Evolutionary conservation across 2,329 filamentous ascomycete species (phyloP).

Genomic region (Paraconiothyrium sp.): DNA sequence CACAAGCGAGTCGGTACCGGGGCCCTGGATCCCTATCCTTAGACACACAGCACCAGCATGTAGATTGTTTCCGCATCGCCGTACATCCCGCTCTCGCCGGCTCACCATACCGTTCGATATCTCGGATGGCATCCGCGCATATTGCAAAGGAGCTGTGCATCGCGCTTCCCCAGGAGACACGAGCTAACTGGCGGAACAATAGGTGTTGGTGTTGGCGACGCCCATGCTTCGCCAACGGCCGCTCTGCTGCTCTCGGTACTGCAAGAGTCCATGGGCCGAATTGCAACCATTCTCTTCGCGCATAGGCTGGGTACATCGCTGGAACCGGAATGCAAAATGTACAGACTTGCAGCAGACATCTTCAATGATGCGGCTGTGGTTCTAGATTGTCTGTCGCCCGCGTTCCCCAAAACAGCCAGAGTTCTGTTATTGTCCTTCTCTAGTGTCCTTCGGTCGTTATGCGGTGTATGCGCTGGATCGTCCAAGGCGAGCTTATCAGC

Average conservation of each 20-base stretch:
- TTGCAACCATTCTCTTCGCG: slow-evolving; percentile 88
- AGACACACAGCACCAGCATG: slow-evolving; percentile 18
- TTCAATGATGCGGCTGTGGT: slow-evolving; percentile 89
- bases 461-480: slow-evolving; percentile 88
- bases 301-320: slow-evolving; percentile 82
- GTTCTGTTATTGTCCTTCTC: slow-evolving; percentile 68
- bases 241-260: slow-evolving; percentile 84
- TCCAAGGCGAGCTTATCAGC: slow-evolving; percentile 90
- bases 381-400: slow-evolving; percentile 83
- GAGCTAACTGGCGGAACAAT: slow-evolving; percentile 23
- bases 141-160: background rate
- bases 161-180: background rate
- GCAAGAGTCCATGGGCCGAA: slow-evolving; percentile 80
- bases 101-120: slow-evolving; percentile 11
- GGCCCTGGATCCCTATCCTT: slow-evolving; percentile 18
- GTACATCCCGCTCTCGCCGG: slow-evolving; percentile 13
- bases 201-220: slow-evolving; percentile 86
- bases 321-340: slow-evolving; percentile 90
- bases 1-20: slow-evolving; percentile 21
- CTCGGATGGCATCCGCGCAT: slow-evolving; percentile 12
- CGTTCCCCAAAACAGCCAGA: slow-evolving; percentile 68
- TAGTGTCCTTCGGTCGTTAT: slow-evolving; percentile 73
- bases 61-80: slow-evolving; percentile 24
- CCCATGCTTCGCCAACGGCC: slow-evolving; percentile 78
- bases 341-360: slow-evolving; percentile 84